Conservation (phyloP, 2,329 filamentous ascomycete species). For the Pyricularia grisea region DNA sequence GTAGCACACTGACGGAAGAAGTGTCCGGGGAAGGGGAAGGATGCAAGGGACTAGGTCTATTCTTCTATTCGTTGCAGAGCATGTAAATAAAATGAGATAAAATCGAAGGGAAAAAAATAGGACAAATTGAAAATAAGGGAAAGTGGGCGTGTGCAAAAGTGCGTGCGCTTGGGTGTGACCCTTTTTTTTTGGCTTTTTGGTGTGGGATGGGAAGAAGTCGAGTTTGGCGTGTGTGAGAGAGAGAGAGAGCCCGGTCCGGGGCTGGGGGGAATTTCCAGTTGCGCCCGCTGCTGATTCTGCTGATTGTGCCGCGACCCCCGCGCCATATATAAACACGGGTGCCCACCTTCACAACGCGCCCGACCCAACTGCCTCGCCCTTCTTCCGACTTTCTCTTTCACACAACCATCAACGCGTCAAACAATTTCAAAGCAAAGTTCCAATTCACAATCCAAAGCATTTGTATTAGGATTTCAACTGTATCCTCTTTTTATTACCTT, state of each 20-base stretch:
- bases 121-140: not conserved
- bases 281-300: constrained; percentile 24
- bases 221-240: not conserved
- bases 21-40: not conserved
- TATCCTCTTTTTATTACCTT: constrained; percentile 2
- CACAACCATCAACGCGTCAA: constrained; percentile 4
- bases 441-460: not conserved
- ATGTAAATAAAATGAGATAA: not conserved
- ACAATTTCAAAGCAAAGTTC: constrained; percentile 7
- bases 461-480: not conserved
- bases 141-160: not conserved
- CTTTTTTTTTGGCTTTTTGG: not conserved
- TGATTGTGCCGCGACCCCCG: constrained; percentile 47
- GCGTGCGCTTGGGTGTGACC: not conserved
- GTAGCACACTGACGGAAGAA: not conserved
- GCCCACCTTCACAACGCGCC: constrained; percentile 41
- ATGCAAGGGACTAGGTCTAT: not conserved
- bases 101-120: constrained; percentile 1
- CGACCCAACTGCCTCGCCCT: constrained; percentile 29
- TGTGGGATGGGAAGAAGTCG: constrained; percentile 1
- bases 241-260: constrained; percentile 1
- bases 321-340: constrained; percentile 50
- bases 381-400: constrained; percentile 18
- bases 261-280: constrained; percentile 6
- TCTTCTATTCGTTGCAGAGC: not conserved